A percentile compares a stretch with the other conserved stretches of the same genome.
phyloP scores from a whole-genome alignment of 106 monocot genomes.

The Gastrodia elata region DNA sequence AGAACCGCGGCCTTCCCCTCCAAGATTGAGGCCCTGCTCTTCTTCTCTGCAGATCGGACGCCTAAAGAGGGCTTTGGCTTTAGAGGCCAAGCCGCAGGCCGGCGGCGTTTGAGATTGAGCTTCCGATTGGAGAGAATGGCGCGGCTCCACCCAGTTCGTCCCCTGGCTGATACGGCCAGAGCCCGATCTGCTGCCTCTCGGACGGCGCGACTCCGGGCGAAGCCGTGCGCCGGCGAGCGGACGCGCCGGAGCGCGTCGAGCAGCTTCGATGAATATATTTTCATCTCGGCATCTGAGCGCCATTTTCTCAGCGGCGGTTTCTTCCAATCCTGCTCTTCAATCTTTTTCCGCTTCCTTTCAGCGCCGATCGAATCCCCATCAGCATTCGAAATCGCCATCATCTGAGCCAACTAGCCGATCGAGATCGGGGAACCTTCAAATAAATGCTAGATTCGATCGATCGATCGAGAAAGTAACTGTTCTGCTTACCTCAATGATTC shows the following conservation, averaged over 20 bases:
- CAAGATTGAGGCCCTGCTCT: background rate
- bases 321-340: background rate
- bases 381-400: slow-evolving; percentile 1
- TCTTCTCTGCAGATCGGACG: background rate
- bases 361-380: slow-evolving; percentile 1
- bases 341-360: slow-evolving; percentile 5
- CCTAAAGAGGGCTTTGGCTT: too few species aligned
- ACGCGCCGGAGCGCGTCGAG: slow-evolving; percentile 68
- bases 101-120: slow-evolving; percentile 9
- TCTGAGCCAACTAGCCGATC: background rate
- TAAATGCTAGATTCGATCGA: background rate
- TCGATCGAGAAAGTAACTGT: background rate
- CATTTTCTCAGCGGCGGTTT: slow-evolving; percentile 22
- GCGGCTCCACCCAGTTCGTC: slow-evolving; percentile 86
- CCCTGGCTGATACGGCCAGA: slow-evolving; percentile 58
- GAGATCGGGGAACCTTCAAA: background rate
- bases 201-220: slow-evolving; percentile 37
- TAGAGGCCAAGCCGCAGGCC: background rate
- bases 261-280: slow-evolving; percentile 69
- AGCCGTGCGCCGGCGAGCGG: slow-evolving; percentile 10
- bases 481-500: background rate
- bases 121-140: slow-evolving; percentile 54
- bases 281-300: slow-evolving; percentile 39
- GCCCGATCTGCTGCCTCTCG: slow-evolving; percentile 79
- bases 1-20: slow-evolving; percentile 30